Base-by-base conservation (phyloP, 805 yeast species). In the Suhomyces emberorum region DNA sequence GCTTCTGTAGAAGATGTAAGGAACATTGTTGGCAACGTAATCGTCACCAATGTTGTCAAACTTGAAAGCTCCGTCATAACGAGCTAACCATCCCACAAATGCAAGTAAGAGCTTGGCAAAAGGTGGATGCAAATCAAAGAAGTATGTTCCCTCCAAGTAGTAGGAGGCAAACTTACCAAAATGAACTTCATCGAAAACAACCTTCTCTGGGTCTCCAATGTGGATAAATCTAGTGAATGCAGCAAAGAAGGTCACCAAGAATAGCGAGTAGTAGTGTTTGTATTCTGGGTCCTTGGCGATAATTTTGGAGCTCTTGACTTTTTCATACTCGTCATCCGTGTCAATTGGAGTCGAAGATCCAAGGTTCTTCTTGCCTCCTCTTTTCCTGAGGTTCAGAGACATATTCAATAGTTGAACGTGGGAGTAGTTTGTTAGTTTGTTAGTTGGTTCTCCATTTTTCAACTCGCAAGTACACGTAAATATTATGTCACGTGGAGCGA, bases 51-150 rank as follows among this genome's bases (percentile, higher is more conserved):
- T 89, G 52, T 74, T 79, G 44, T 88, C 95, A 52, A 91, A 93
- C 61, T 88, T 87, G 72, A 88, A 93, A 9, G 75, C 60, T n/a
- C 99, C 99, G 53, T 83, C 80, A 59, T 87, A 93, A 3, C 97
- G 96, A 34, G 83, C 79, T 16, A 93, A 51, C 72, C 82, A 88
- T 28, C 98, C 99, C 26, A 83, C 87, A 40, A 81, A 73, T 0
- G 98, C 98, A 62, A 91, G 87, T 48, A 89, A 70, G 58, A 93
- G 71, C 60, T 93, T 93, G 37, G 96, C 98, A 61, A 93, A 87
- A 15, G 99, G 99, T 7, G 99, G 99, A 64, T 93, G 99, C 35
- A 93, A 79, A 63, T 93, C 99, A 54, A 93, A 93, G 61, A 88
- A 93, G 61, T 86, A 93, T 0, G 96, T 83, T 44, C 96, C 74